A percentile compares a stretch with the other conserved stretches of the same genome.
phyloP scores from a whole-genome alignment of 2,329 filamentous ascomycete genomes.

The Penicillium crustosum region DNA sequence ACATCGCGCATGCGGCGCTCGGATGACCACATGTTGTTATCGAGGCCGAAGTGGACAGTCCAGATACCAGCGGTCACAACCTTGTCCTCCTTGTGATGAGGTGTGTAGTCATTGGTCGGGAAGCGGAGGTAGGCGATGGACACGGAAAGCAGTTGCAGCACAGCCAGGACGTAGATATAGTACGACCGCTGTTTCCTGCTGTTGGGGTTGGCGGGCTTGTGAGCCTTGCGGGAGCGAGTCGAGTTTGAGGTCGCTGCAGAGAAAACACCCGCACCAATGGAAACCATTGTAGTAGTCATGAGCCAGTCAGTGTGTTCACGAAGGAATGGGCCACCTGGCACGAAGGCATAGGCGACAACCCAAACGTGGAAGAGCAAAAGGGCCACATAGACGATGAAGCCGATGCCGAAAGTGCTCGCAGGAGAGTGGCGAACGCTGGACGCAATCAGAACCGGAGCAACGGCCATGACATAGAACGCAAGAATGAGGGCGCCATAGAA shows the following conservation, averaged over 20 bases:
- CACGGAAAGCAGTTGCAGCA: constrained; percentile 76
- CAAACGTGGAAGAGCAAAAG: constrained; percentile 97
- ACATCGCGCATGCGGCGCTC: constrained; percentile 91
- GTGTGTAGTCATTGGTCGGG: constrained; percentile 85
- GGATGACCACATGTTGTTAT: constrained; percentile 98
- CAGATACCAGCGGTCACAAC: constrained; percentile 93
- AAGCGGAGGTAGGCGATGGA: constrained; percentile 85
- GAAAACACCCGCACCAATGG: constrained; percentile 82
- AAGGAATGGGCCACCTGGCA: constrained; percentile 87
- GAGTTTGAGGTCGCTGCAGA: constrained; percentile 60
- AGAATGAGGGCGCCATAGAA: constrained; percentile 79
- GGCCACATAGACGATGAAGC: constrained; percentile 89
- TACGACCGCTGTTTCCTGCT: constrained; percentile 60
- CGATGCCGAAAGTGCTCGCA: constrained; percentile 78
- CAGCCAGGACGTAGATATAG: constrained; percentile 69
- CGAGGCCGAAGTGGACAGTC: constrained; percentile 97
- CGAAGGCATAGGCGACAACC: constrained; percentile 97
- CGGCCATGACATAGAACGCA: constrained; percentile 77
- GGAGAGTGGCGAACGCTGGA: constrained; percentile 76
- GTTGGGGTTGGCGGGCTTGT: constrained; percentile 38
- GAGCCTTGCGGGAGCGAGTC: constrained; percentile 35
- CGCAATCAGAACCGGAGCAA: constrained; percentile 71
- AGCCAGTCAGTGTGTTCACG: constrained; percentile 95
- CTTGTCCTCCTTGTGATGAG: constrained; percentile 85
- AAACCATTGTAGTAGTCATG: constrained; percentile 81